Percentiles rank a stretch among this genome's conserved stretches.
Evolutionary conservation across 1,284 basidiomycete genomes (phyloP).

Genomic region (Ustilago tritici): DNA sequence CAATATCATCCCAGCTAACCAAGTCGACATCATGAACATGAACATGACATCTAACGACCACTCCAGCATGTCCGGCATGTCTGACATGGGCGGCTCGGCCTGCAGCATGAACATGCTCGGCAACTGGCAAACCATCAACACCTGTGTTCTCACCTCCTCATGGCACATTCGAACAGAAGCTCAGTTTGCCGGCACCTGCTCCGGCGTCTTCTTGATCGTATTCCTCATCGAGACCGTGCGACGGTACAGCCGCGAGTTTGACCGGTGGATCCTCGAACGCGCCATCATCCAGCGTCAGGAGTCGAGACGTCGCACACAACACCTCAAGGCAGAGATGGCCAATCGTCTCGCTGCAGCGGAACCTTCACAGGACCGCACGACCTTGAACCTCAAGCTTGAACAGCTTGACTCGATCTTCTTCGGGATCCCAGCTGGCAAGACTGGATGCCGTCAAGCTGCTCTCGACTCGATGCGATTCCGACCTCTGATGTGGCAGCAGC

Average conservation of each 20-base stretch:
- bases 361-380: conserved; percentile 25
- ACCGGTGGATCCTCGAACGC: conserved; percentile 56
- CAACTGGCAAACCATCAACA: conserved; percentile 55
- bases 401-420: conserved; percentile 50
- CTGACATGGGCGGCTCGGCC: conserved; percentile 25
- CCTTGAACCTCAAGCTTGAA: conserved; percentile 24
- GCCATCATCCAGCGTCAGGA: conserved; percentile 33
- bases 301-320: conserved; percentile 24
- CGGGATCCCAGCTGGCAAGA: conserved; percentile 24
- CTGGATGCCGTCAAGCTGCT: conserved; percentile 33
- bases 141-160: conserved; percentile 58
- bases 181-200: conserved; percentile 63
- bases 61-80: conserved; percentile 37
- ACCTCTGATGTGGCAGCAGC: conserved; percentile 56
- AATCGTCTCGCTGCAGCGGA: conserved; percentile 23
- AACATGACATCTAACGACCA: conserved; percentile 35
- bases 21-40: not conserved
- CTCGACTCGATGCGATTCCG: conserved; percentile 46
- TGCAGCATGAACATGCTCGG: conserved; percentile 55
- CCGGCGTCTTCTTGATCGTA: conserved; percentile 61
- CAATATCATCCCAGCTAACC: not conserved
- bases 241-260: conserved; percentile 59
- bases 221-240: conserved; percentile 61
- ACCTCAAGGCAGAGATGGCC: conserved; percentile 40
- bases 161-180: conserved; percentile 57